Conservation (phyloP, 2,329 filamentous ascomycete genomes). For the Aspergillus costaricaensis region DNA sequence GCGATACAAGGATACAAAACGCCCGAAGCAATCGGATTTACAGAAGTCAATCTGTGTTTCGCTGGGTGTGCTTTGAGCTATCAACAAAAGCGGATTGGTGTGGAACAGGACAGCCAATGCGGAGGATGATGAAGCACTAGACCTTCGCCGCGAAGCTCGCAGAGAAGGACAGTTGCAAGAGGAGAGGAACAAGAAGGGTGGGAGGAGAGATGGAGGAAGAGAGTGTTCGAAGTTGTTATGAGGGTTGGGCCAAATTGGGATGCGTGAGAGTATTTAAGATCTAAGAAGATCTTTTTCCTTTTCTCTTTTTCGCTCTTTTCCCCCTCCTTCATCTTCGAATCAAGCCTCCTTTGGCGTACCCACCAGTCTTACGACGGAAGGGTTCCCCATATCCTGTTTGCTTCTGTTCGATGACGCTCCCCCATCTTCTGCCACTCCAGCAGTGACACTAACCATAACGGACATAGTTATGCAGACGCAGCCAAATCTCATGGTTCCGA, state of each 20-base stretch:
- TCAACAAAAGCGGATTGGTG: conserved; percentile 16
- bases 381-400: conserved; percentile 13
- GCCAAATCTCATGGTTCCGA: conserved; percentile 2
- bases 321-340: conserved; percentile 1
- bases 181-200: background rate
- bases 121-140: conserved; percentile 5
- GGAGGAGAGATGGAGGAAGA: conserved; percentile 3
- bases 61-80: conserved; percentile 20
- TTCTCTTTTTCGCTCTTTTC: conserved; percentile 7
- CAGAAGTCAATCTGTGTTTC: conserved; percentile 22
- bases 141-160: background rate
- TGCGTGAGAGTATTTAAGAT: conserved; percentile 15
- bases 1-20: conserved; percentile 21
- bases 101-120: conserved; percentile 9
- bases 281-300: background rate
- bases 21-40: conserved; percentile 15
- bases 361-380: conserved; percentile 10
- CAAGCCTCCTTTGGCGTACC: conserved; percentile 7
- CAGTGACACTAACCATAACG: conserved; percentile 6
- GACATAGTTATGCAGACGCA: background rate
- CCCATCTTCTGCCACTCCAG: conserved; percentile 4
- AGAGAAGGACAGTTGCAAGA: background rate
- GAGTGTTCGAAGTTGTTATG: background rate
- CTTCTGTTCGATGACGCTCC: conserved; percentile 1
- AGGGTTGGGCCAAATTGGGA: conserved; percentile 4